Percentiles rank a stretch among this genome's conserved stretches.
phyloP scores from a whole-genome alignment of 1,139 yeast genomes.

The Suhomyces atakaporum region DNA sequence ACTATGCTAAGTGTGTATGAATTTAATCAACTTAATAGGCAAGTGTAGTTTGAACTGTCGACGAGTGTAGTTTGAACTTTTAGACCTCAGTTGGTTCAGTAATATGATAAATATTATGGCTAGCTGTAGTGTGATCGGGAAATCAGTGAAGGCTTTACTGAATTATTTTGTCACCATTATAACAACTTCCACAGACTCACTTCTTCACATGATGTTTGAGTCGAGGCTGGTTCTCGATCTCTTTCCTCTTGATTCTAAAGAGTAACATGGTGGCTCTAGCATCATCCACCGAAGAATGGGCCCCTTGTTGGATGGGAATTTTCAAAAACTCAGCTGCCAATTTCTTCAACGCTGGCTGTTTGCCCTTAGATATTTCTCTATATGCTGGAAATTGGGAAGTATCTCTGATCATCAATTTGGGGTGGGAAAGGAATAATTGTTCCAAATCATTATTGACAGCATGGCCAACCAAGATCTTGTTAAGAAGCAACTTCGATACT shows the following conservation, averaged over 20 bases:
- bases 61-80: too few relatives aligned
- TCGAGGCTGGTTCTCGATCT: constrained; percentile 47
- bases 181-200: too few relatives aligned
- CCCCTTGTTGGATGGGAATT: constrained; percentile 67
- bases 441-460: constrained; percentile 79
- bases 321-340: constrained; percentile 59
- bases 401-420: constrained; percentile 65
- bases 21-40: not conserved
- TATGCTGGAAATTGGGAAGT: constrained; percentile 68
- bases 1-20: constrained; percentile 1
- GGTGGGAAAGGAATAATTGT: constrained; percentile 67
- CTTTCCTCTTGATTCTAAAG: constrained; percentile 61
- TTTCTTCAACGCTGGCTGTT: constrained; percentile 71
- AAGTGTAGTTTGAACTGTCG: too few relatives aligned
- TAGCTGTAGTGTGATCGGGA: too few relatives aligned
- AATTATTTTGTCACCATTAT: too few relatives aligned
- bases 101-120: too few relatives aligned
- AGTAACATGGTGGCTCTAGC: constrained; percentile 85
- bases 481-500: constrained; percentile 52
- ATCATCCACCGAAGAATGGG: constrained; percentile 89
- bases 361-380: constrained; percentile 60
- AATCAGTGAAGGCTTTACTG: too few relatives aligned
- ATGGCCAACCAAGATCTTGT: constrained; percentile 75
- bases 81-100: not conserved
- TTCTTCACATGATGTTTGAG: constrained; percentile 7